phyloP scores from a whole-genome alignment of 305 asterid species.

The Euphrasia arctica region DNA sequence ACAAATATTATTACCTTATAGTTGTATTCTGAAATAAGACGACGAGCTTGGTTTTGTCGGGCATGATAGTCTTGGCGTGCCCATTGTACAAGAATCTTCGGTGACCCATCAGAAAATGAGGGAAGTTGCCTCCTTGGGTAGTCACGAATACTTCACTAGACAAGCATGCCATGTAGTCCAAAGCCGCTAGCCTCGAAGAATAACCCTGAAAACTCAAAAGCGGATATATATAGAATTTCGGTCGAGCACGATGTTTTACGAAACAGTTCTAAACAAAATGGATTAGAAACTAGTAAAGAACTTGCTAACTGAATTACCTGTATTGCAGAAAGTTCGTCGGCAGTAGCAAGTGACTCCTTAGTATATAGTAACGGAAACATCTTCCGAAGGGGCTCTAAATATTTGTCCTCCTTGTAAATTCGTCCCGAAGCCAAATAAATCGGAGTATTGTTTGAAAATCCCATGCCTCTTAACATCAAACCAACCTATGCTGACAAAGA shows the following conservation, averaged over 20 bases:
- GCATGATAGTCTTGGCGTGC: conserved; percentile 81
- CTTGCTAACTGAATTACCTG: conserved; percentile 51
- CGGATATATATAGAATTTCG: no score
- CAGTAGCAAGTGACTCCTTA: conserved; percentile 69
- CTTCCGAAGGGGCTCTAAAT: conserved; percentile 55
- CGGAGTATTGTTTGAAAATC: conserved; percentile 66
- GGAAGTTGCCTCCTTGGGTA: conserved; percentile 81
- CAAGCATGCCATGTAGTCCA: conserved; percentile 85
- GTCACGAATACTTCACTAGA: conserved; percentile 85
- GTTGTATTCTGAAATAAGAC: no score
- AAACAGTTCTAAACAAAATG: no score
- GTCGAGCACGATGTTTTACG: no score
- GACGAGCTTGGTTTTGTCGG: conserved; percentile 73
- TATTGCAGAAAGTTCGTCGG: conserved; percentile 67
- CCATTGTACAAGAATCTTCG: conserved; percentile 76
- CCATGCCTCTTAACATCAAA: conserved; percentile 96
- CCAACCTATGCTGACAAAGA: conserved; percentile 98
- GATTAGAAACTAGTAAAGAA: no score
- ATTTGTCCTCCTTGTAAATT: conserved; percentile 61
- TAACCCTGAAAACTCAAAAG: conserved; percentile 39
- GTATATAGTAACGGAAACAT: conserved; percentile 84
- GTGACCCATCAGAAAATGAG: conserved; percentile 48
- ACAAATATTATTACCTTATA: conserved; percentile 40
- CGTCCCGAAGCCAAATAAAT: conserved; percentile 86
- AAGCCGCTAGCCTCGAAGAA: conserved; percentile 84